These are phyloP conservation scores for Zostera marina DNA, from an alignment of 116 monocot species.

Conservation along the genomic window DNA sequence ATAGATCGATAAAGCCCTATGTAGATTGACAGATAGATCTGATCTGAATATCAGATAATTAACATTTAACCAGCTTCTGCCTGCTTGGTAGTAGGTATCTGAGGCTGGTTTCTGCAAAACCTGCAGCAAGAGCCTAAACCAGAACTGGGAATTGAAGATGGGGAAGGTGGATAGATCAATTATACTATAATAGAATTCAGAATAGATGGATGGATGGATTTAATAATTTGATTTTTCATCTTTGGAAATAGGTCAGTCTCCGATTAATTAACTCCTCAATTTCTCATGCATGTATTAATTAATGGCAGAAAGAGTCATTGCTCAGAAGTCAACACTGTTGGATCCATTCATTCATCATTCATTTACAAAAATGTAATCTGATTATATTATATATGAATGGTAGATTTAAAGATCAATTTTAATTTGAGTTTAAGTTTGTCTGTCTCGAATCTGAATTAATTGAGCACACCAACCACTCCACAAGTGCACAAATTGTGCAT, in stretches of 20 bases:
- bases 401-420: neutral
- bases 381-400: too few species aligned
- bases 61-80: neutral
- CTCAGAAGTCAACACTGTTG: too few species aligned
- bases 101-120: neutral
- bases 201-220: too few species aligned
- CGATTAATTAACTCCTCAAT: neutral
- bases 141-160: neutral
- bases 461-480: neutral
- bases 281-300: neutral
- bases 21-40: too few species aligned
- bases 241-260: constrained; percentile 2
- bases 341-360: too few species aligned
- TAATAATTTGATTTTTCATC: neutral
- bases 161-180: too few species aligned
- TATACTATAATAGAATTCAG: too few species aligned
- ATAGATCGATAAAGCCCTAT: too few species aligned
- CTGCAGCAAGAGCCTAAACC: neutral
- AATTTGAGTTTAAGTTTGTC: neutral
- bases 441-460: neutral
- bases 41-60: neutral
- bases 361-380: too few species aligned
- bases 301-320: too few species aligned
- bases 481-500: too few species aligned
- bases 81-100: neutral